Base-by-base conservation (phyloP, 768 basidiomycete genomes). In the Tricholoma hemisulphureum region DNA sequence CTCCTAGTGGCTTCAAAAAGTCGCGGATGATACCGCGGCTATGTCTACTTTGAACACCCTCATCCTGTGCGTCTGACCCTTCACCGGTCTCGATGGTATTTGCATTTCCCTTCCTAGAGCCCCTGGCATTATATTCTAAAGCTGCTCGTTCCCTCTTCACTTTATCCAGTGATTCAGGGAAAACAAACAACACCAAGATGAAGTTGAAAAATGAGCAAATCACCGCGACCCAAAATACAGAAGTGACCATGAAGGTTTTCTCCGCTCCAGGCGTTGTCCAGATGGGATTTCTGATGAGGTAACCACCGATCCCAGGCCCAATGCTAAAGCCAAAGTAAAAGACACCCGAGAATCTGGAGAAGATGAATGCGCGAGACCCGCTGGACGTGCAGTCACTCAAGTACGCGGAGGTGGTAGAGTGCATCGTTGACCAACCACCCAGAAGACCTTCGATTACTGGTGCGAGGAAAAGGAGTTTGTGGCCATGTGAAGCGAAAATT, bases 361-460 rank as follows among this genome's bases (percentile, higher is more conserved):
- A 87, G 24, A 87, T 83, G 37, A 83, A 79, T 1, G 91, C 82
- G 39, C 91, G 84, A 8, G 91, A 92, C 41, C 91, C 91, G 43
- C 84, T 78, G n/a, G 88, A 88, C 2, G 92, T 93, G 66, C 90
- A 92, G 65, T 94, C 92, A 32, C 88, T 87, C 52, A 93, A 77
- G 64, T 93, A 93, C 3, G 94, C 90, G 13, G 88, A 84, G n/a
- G 85, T 85, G 0, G 88, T 86, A 3, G 87, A 83, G 55, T 86
- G 83, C 8, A 95, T 73, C 1, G 92, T 87, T 6, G 88, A 83
- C 83, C 87, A 90, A 24, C 94, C 92, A 13, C 94, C 94, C 2
- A 93, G 77, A 14, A 87, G 72, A 16, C 95, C 95, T 67, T 97
- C 95, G 18, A 93, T 74, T 34, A 89, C 69, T 0, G 95, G 91